These are phyloP conservation scores for Encephalitozoon hellem DNA, from an alignment of 371 early-diverging fungal species.

Conservation along the genomic window DNA sequence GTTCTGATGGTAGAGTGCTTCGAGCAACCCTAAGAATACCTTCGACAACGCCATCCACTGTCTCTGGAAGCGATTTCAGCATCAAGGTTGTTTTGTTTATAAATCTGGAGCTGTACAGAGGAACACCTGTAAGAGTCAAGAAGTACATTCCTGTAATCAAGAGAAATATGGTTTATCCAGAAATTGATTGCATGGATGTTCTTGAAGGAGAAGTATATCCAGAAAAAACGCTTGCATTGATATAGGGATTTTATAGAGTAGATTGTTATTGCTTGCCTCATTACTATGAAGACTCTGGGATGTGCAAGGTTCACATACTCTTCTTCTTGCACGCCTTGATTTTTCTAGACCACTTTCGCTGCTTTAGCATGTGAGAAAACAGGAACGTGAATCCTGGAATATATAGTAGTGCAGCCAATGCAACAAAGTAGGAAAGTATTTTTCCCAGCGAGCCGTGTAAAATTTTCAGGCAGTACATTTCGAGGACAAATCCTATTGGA, in stretches of 20 bases:
- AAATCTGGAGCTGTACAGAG: slow-evolving; percentile 1
- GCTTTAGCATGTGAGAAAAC: slow-evolving; percentile 40
- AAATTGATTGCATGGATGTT: slow-evolving; percentile 18
- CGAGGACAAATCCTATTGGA: slow-evolving; percentile 34
- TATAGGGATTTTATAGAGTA: neutral
- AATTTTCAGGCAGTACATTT: slow-evolving; percentile 17
- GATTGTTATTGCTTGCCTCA: neutral
- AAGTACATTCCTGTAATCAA: slow-evolving; percentile 26
- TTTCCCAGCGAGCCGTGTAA: neutral
- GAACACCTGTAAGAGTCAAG: slow-evolving; percentile 19
- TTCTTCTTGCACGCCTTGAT: neutral
- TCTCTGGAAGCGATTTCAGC: neutral
- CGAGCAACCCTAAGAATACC: slow-evolving; percentile 13
- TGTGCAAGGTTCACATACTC: neutral
- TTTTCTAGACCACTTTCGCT: slow-evolving; percentile 16
- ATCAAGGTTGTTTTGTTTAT: slow-evolving; percentile 23
- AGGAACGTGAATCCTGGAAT: slow-evolving; percentile 31
- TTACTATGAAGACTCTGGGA: neutral
- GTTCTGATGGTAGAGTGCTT: neutral
- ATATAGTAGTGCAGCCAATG: slow-evolving; percentile 8
- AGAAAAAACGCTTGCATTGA: slow-evolving; percentile 17
- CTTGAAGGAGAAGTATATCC: slow-evolving; percentile 25
- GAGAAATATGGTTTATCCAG: slow-evolving; percentile 2
- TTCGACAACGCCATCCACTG: slow-evolving; percentile 17
- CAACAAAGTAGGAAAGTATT: neutral